Evolutionary conservation across 257 asterid species (phyloP), one percentile per base, ranked within the genome.

Genomic region (Marsdenia floribunda): DNA sequence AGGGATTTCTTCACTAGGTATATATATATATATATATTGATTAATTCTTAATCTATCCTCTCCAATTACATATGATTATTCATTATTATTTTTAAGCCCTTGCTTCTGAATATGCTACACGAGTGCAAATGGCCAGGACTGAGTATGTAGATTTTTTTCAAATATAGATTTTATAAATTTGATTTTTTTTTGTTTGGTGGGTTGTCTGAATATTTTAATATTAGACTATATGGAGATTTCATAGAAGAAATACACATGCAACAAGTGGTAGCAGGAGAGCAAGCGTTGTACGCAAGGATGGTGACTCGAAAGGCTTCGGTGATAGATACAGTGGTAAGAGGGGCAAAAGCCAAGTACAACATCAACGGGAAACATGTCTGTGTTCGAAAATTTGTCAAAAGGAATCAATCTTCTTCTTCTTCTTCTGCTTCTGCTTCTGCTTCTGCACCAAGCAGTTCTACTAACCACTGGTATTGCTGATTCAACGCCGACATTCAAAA

Each of bases 331-430:
- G 84, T 91, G 19, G 86, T 83, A 0, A 80, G 78, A 21, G 89
- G 88, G 7, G 85, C 83, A 73, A 89, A 76, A 73, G 89, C 93
- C 0, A 91, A 89, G 79, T 93, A 85, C 70, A 72, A 83, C 40
- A 93, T 93, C 22, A 87, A 87, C n/a, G 95, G 96, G 7, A 93
- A 93, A 79, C 96, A 93, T 71, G 97, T 91, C 0, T 90, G 96
- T 89, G 96, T 96, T 0, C 75, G 97, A 61, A 91, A 87, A 42
- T 90, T 85, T 46, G 85, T 87, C 33, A 90, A 63, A 42, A 76
- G 76, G 69, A 6, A 16, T 10, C 9, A 8, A 1, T 18, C 49
- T 29, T 55, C 26, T 55, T 21, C 61, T 55, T 6, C 29, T 11
- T 1, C 49, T 11, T 0, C 49, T 44, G 0, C 33, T 29, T 29